These are phyloP conservation scores for Verticillium nubilum DNA, from an alignment of 2,329 filamentous ascomycete species.

Conservation along the genomic window DNA sequence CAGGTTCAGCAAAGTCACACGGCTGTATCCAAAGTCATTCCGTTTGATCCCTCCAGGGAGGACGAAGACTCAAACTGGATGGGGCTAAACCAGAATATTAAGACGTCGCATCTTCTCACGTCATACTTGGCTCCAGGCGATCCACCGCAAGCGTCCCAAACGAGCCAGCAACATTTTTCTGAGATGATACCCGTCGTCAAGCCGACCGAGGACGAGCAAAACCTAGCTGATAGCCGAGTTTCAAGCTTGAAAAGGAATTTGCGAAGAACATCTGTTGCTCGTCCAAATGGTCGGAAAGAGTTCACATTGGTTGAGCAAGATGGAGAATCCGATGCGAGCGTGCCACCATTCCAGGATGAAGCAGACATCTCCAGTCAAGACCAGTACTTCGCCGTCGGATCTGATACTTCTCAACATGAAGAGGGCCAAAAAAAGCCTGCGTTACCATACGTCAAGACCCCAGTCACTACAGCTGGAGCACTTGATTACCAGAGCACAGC, in stretches of 20 bases:
- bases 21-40: slow-evolving; percentile 15
- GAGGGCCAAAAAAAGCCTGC: neutral
- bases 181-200: slow-evolving; percentile 1
- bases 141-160: too few relatives aligned
- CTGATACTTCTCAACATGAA: slow-evolving; percentile 3
- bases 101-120: too few relatives aligned
- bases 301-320: neutral
- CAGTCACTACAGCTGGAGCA: slow-evolving; percentile 17
- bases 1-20: slow-evolving; percentile 3
- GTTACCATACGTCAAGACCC: slow-evolving; percentile 14
- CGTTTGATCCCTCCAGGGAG: slow-evolving; percentile 9
- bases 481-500: slow-evolving; percentile 26
- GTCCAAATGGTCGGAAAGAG: neutral
- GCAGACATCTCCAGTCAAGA: neutral
- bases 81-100: too few relatives aligned
- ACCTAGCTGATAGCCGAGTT: neutral
- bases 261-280: neutral
- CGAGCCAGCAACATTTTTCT: too few relatives aligned
- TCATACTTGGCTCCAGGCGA: too few relatives aligned
- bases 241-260: neutral
- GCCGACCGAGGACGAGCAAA: neutral
- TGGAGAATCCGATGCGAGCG: neutral
- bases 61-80: too few relatives aligned
- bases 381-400: slow-evolving; percentile 1
- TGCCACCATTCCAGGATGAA: slow-evolving; percentile 2